Percentiles rank a stretch among this genome's conserved stretches.
Conservation (phyloP, 169 alveolate species). For the Plasmodium vivax region DNA sequence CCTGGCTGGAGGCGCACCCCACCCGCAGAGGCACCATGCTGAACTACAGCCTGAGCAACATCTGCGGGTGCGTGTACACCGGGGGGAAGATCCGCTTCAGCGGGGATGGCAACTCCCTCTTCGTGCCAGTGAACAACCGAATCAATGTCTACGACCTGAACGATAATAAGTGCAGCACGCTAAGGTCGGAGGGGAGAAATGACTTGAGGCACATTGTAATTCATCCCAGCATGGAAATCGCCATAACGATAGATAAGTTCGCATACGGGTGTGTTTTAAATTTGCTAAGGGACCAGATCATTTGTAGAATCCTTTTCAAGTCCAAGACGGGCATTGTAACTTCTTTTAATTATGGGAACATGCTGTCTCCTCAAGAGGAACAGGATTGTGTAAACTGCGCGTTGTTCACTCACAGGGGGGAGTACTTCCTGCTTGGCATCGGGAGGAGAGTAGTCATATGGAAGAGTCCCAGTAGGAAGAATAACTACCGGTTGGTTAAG, state of each 20-base stretch:
- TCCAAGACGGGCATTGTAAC: slow-evolving; percentile 77
- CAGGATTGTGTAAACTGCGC: slow-evolving; percentile 77
- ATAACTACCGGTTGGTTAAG: slow-evolving; percentile 79
- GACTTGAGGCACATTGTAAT: slow-evolving; percentile 80
- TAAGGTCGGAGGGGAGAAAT: slow-evolving; percentile 83
- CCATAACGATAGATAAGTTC: slow-evolving; percentile 83
- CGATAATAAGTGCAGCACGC: slow-evolving; percentile 82
- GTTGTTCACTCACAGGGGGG: slow-evolving; percentile 79
- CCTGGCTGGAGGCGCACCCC: neutral
- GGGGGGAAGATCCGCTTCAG: slow-evolving; percentile 55
- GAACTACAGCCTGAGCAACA: slow-evolving; percentile 41
- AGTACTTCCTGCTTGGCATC: slow-evolving; percentile 77
- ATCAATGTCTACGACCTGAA: slow-evolving; percentile 84
- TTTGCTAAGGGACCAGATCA: slow-evolving; percentile 79
- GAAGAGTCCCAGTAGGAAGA: slow-evolving; percentile 79
- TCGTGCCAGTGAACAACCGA: slow-evolving; percentile 89
- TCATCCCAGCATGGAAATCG: slow-evolving; percentile 84
- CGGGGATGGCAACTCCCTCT: slow-evolving; percentile 78
- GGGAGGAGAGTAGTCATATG: slow-evolving; percentile 81
- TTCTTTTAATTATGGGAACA: slow-evolving; percentile 23
- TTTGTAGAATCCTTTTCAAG: slow-evolving; percentile 82
- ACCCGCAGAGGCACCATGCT: neutral
- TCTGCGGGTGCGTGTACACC: slow-evolving; percentile 58
- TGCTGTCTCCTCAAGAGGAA: slow-evolving; percentile 74
- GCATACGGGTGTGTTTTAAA: slow-evolving; percentile 85